Evolutionary conservation across 768 basidiomycete species (phyloP), one percentile per base, ranked within the genome.

Genomic region (Hypholoma sublateritium): DNA sequence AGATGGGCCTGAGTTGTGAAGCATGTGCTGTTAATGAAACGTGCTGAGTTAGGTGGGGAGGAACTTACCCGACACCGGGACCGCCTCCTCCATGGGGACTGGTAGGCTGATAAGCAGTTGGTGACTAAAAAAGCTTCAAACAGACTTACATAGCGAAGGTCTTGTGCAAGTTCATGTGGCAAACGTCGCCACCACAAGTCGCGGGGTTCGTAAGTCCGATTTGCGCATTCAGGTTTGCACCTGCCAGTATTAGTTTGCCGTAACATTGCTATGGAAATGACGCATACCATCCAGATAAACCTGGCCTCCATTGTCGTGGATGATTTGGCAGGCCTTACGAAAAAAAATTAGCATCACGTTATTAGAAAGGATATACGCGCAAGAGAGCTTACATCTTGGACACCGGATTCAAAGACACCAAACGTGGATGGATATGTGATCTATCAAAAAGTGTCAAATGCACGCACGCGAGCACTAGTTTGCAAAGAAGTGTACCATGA

Each of bases 391-490:
- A 86, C 87, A 55, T 89, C 84, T 66, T 85, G 79, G 34, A 98
- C 88, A 46, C 95, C 95, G 61, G 88, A 83, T 69, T 99, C 97
- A 66, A 98, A 98, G 17, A 98, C 96, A 65, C 97, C 97, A 60
- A 95, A 99, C 0, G 97, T 98, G 4, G 95, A 97, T 0, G 95
- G 95, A 68, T 96, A 97, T 17, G 95, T 97, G 67, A 98, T 93
- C 92, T 93, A 52, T 11, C 25, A 9, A n/a, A 32, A 13, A 7
- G 42, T 61, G 8, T 8, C 22, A n/a, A 28, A 42, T 28, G 56
- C 24, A 44, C 17, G 56, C 24, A 44, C 17, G 41, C 6, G 19
- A 11, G 12, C 37, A 25, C 41, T 28, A 19, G 39, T 44, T 22
- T 16, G 22, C 13, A 9, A 7, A 57, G 24, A 25, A 21, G 62